Conservation (phyloP, 257 asterid species). For the Eucommia ulmoides region DNA sequence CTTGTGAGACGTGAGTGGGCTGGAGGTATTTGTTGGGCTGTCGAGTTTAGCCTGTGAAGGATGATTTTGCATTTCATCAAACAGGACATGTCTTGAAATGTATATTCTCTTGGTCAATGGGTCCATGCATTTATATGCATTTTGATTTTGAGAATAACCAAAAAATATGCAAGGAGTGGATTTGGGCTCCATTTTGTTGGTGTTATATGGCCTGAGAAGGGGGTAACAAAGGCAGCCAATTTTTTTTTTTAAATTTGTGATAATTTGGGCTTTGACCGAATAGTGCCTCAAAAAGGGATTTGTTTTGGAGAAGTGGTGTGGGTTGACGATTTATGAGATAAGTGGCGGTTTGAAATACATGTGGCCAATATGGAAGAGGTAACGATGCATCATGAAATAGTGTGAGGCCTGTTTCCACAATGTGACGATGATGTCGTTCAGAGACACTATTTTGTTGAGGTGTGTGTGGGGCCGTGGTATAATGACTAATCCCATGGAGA, state of each 20-base stretch:
- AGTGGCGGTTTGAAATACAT: not conserved
- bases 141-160: not conserved
- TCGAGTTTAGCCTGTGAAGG: not conserved
- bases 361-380: not conserved
- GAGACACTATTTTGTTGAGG: not conserved
- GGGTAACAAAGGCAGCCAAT: not conserved
- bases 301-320: not conserved
- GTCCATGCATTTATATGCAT: not conserved
- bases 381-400: not conserved
- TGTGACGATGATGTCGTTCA: not conserved
- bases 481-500: not conserved
- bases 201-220: not conserved
- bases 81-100: not conserved
- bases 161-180: not conserved
- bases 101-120: not conserved
- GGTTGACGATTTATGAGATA: not conserved
- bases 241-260: not conserved
- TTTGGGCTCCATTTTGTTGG: not conserved
- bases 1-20: not conserved
- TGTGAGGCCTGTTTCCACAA: constrained; percentile 2
- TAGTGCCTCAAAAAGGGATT: not conserved
- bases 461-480: not conserved
- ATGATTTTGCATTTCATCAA: not conserved
- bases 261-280: not conserved
- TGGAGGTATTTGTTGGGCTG: not conserved